Evolutionary conservation across 371 early-diverging fungal species (phyloP).

Genomic region (Syncephalis fuscata): DNA sequence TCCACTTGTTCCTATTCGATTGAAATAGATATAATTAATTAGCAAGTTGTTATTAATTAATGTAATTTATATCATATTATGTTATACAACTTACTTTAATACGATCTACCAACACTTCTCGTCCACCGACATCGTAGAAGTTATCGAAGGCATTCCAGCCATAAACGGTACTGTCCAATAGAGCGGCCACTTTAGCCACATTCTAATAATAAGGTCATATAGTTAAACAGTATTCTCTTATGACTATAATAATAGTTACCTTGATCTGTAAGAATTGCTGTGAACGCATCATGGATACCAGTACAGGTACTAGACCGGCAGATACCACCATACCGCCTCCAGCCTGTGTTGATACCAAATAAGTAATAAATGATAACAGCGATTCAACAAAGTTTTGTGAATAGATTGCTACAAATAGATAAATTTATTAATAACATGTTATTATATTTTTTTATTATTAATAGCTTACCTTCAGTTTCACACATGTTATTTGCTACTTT

Average conservation of each 20-base stretch:
- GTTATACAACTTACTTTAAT: slow-evolving; percentile 15
- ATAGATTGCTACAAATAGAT: slow-evolving; percentile 18
- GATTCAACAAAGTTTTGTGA: slow-evolving; percentile 71
- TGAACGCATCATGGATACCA: slow-evolving; percentile 41
- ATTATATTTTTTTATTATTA: not conserved
- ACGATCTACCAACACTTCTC: slow-evolving; percentile 52
- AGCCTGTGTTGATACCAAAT: slow-evolving; percentile 54
- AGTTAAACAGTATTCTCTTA: slow-evolving; percentile 2
- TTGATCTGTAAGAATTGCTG: slow-evolving; percentile 28
- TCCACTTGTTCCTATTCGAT: not conserved
- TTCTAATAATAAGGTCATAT: slow-evolving; percentile 8
- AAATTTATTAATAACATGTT: too few species aligned
- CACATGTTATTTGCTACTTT: not conserved
- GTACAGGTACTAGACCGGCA: slow-evolving; percentile 70
- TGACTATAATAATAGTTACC: slow-evolving; percentile 11
- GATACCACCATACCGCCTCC: slow-evolving; percentile 84
- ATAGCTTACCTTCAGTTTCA: not conserved
- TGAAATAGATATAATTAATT: too few species aligned
- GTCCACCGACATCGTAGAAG: slow-evolving; percentile 68
- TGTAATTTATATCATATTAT: not conserved
- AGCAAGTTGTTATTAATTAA: too few species aligned
- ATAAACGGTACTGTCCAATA: slow-evolving; percentile 70
- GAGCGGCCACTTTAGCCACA: slow-evolving; percentile 46
- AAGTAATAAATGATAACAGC: slow-evolving; percentile 57
- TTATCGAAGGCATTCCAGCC: slow-evolving; percentile 59